phyloP scores from a whole-genome alignment of 306 rosid species.

The Prunus persica region DNA sequence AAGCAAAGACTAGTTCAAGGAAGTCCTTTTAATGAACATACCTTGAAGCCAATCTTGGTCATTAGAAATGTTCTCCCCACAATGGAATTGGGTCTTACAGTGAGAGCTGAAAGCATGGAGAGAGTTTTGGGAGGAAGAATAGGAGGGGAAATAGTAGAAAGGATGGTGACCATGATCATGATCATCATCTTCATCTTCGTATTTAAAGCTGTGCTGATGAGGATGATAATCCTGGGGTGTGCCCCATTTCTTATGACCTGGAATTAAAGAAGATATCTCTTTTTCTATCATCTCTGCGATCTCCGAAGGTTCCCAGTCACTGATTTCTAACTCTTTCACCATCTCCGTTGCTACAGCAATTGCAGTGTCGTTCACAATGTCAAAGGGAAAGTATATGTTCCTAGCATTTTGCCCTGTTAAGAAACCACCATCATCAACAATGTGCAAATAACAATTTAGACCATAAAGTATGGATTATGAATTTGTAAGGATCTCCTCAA shows the following conservation, averaged over 20 bases:
- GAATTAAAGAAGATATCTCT: conserved; percentile 51
- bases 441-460: no score
- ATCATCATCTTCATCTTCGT: conserved; percentile 37
- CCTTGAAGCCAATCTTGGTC: conserved; percentile 51
- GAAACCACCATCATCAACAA: neutral
- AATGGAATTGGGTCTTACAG: conserved; percentile 18
- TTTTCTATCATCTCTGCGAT: conserved; percentile 79
- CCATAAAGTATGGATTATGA: neutral
- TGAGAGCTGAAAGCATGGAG: conserved; percentile 37
- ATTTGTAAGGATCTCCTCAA: neutral
- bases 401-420: conserved; percentile 46
- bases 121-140: conserved; percentile 55
- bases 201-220: conserved; percentile 56
- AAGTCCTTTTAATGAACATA: conserved; percentile 3
- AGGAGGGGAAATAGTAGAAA: conserved; percentile 44
- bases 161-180: conserved; percentile 38
- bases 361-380: conserved; percentile 67
- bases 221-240: conserved; percentile 30
- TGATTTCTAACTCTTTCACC: conserved; percentile 82
- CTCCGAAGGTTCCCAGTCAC: conserved; percentile 66
- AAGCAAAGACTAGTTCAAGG: neutral
- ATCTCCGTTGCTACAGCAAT: conserved; percentile 75
- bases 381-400: conserved; percentile 70
- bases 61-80: conserved; percentile 17
- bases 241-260: conserved; percentile 48